phyloP scores from a whole-genome alignment of 2,329 filamentous ascomycete species.

The Westerdykella aurantiaca region DNA sequence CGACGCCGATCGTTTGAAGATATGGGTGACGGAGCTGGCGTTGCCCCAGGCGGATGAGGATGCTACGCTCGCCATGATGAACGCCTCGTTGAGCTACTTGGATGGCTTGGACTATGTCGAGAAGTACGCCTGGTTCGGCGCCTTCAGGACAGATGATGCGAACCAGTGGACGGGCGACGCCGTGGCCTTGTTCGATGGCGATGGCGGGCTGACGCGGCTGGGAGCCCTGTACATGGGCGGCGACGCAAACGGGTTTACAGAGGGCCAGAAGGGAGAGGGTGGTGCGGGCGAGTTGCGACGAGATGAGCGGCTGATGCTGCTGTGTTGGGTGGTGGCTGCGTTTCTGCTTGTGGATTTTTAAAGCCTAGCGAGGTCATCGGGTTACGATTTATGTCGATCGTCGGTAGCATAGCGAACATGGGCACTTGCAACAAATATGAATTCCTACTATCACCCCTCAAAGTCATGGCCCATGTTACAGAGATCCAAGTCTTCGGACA shows the following conservation, averaged over 20 bases:
- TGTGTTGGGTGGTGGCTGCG: constrained; percentile 2
- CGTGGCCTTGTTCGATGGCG: constrained; percentile 29
- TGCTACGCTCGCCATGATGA: constrained; percentile 63
- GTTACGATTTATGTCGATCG: too few relatives aligned
- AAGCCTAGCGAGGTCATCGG: too few relatives aligned
- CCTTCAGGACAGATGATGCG: constrained; percentile 27
- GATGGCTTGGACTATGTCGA: constrained; percentile 52
- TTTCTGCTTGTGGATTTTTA: neutral
- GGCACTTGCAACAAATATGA: too few relatives aligned
- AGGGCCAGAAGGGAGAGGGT: constrained; percentile 29
- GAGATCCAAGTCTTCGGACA: too few relatives aligned
- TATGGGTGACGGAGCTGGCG: constrained; percentile 79
- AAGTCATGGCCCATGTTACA: too few relatives aligned
- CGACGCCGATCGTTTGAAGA: constrained; percentile 36
- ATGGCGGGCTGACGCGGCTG: constrained; percentile 27
- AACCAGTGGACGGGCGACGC: constrained; percentile 34
- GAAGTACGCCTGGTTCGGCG: constrained; percentile 33
- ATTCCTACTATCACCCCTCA: too few relatives aligned
- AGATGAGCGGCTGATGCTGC: constrained; percentile 9
- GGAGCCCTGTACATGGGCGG: constrained; percentile 31
- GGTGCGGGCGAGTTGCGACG: constrained; percentile 6
- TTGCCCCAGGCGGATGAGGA: constrained; percentile 51
- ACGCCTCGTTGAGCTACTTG: constrained; percentile 61
- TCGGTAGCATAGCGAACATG: too few relatives aligned
- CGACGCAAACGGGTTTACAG: constrained; percentile 15